Base-by-base conservation (phyloP, 768 basidiomycete genomes). In the Tricholomella constricta region DNA sequence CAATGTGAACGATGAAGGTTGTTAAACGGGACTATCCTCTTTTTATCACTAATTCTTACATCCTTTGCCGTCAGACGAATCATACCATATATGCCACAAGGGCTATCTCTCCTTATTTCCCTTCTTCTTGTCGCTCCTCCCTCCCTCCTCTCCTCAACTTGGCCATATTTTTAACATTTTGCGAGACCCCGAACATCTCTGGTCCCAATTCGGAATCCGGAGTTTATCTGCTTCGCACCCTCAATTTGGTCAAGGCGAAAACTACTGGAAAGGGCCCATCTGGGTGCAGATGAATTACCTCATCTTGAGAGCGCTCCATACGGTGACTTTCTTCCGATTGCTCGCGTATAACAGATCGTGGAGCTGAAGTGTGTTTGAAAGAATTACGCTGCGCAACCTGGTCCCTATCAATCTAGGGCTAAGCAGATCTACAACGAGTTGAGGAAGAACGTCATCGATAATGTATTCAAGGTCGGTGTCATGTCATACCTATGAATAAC, bases 251-350 rank as follows among this genome's bases (percentile, higher is more conserved):
- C 74, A 83, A 61, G 96, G 89, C 42, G 95, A 98, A 70, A 91
- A 98, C 72, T 98, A 98, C 69, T 98, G 95, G 95, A 88, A 88
- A 62, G 94, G 96, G 1, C 91, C 95, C 2, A 89, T 98, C 44
- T 98, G 95, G 95, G 81, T 97, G 32, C 95, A 93, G 68, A 95
- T 98, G 89, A 98, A 98, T 70, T 98, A 94, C 65, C 79, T 98
- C 55, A 85, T 88, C 14, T 74, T 98, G 46, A 78, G 83, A 23
- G 82, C 93, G 11, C 71, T 98, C 52, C 77, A 92, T 65, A 89
- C 86, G 70, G 92, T 90, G 25, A 50, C 73, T 59, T 15, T 25
- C 17, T 38, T 12, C 40, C 12, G 5, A 17, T 42, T 25, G 17
- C 27, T 7, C 11, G 11, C 7, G 22, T 29, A 8, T 4, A 8